A percentile compares a stretch with the other conserved stretches of the same genome.
These are phyloP conservation scores for Stagonosporopsis rhizophila DNA, from an alignment of 2,329 filamentous ascomycete genomes.

Conservation along the genomic window DNA sequence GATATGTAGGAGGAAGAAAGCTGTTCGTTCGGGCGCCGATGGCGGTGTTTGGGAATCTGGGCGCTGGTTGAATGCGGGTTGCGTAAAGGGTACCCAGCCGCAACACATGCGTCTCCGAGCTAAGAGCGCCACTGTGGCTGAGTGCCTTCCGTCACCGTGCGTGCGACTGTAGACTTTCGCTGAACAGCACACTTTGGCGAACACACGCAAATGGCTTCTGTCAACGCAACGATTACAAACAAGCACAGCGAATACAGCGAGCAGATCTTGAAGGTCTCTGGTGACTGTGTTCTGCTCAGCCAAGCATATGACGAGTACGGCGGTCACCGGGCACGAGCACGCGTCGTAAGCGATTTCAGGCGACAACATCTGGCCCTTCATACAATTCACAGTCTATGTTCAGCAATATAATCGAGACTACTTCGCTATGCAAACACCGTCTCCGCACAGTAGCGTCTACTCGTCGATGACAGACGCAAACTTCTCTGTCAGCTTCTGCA, in stretches of 20 bases:
- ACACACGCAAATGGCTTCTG: neutral
- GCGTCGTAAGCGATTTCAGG: conserved; percentile 47
- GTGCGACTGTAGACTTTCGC: neutral
- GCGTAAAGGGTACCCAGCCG: conserved; percentile 6
- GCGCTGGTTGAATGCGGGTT: conserved; percentile 18
- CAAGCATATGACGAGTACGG: conserved; percentile 27
- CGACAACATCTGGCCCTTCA: conserved; percentile 38
- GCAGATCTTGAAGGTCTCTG: neutral
- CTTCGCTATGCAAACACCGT: conserved; percentile 36
- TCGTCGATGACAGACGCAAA: conserved; percentile 96
- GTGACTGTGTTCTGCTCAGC: neutral
- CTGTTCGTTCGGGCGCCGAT: conserved; percentile 24
- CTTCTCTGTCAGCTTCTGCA: conserved; percentile 94
- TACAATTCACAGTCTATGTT: conserved; percentile 40
- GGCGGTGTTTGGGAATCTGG: conserved; percentile 29
- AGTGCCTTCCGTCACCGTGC: conserved; percentile 5
- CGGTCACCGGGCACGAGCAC: conserved; percentile 37
- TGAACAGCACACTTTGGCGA: neutral
- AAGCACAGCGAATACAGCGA: neutral
- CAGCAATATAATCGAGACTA: conserved; percentile 32
- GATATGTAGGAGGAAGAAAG: conserved; percentile 6
- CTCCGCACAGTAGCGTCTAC: conserved; percentile 58
- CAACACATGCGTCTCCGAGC: conserved; percentile 22
- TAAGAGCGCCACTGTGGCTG: conserved; percentile 20
- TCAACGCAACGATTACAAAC: neutral